Evolutionary conservation across 306 rosid species (phyloP).

Genomic region (Parietaria judaica): DNA sequence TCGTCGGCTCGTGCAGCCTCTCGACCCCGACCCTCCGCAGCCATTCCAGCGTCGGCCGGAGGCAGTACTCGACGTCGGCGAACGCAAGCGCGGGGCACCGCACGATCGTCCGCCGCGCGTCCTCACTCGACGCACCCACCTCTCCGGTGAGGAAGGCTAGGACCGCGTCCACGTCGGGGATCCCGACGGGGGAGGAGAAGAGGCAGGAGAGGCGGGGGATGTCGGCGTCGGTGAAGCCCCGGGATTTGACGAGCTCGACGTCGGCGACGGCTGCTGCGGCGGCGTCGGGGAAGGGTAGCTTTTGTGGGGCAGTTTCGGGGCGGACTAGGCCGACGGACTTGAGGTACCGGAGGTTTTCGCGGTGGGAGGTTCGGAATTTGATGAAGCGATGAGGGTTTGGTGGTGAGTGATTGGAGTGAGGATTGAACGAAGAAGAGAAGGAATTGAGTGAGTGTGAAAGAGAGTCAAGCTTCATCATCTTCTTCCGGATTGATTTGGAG

Average conservation of each 20-base stretch:
- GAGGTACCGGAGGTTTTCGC: slow-evolving; percentile 70
- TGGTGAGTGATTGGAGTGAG: background rate
- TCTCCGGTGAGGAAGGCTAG: slow-evolving; percentile 46
- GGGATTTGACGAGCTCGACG: slow-evolving; percentile 56
- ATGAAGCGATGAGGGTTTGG: slow-evolving; percentile 27
- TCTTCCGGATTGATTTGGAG: background rate
- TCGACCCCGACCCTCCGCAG: slow-evolving; percentile 41
- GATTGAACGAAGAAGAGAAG: slow-evolving; percentile 18
- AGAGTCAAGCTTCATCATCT: slow-evolving; percentile 2
- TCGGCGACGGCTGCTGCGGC: slow-evolving; percentile 46
- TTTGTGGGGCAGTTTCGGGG: slow-evolving; percentile 36
- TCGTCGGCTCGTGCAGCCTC: slow-evolving; percentile 33
- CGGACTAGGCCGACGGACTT: slow-evolving; percentile 45
- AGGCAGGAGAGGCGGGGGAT: slow-evolving; percentile 50
- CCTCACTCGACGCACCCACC: slow-evolving; percentile 31
- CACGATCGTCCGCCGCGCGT: slow-evolving; percentile 42
- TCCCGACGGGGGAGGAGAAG: slow-evolving; percentile 35
- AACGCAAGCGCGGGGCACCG: slow-evolving; percentile 64
- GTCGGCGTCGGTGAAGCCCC: slow-evolving; percentile 65
- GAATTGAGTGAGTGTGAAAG: slow-evolving; percentile 4
- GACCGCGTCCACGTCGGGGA: slow-evolving; percentile 29
- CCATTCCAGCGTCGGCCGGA: slow-evolving; percentile 53
- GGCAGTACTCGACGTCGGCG: slow-evolving; percentile 54
- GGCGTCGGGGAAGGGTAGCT: slow-evolving; percentile 49
- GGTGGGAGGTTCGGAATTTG: slow-evolving; percentile 65